Evolutionary conservation across 2,329 filamentous ascomycete genomes (phyloP).

Genomic region (Nemania diffusa): DNA sequence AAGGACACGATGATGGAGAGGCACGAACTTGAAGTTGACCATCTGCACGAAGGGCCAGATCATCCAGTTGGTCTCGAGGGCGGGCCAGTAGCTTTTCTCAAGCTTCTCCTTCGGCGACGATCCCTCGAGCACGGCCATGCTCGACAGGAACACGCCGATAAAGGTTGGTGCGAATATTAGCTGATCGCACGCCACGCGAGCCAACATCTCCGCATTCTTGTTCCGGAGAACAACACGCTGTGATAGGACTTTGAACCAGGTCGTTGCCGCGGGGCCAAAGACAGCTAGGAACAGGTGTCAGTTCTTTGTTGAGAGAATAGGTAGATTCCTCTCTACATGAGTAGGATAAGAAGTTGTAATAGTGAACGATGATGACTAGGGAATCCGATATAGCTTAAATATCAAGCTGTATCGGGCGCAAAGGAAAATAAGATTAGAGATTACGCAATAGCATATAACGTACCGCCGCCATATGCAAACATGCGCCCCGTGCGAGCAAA

Average conservation of each 20-base stretch:
- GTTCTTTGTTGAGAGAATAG: not conserved
- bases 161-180: constrained; percentile 84
- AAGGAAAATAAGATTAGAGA: not conserved
- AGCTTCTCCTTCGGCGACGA: constrained; percentile 71
- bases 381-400: not conserved
- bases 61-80: constrained; percentile 85
- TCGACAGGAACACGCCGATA: constrained; percentile 81
- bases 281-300: constrained; percentile 61
- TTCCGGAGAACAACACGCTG: constrained; percentile 71
- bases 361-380: not conserved
- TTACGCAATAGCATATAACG: constrained; percentile 47
- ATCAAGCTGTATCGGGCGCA: not conserved
- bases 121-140: constrained; percentile 87
- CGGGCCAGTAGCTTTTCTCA: constrained; percentile 73
- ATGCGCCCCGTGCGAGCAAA: constrained; percentile 77
- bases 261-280: constrained; percentile 88
- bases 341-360: not conserved
- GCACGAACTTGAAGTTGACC: constrained; percentile 88
- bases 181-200: constrained; percentile 85
- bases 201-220: constrained; percentile 75
- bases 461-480: constrained; percentile 81
- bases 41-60: constrained; percentile 89
- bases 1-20: constrained; percentile 82
- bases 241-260: constrained; percentile 86
- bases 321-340: not conserved